Percentiles rank a stretch among this genome's conserved stretches.
phyloP scores from a whole-genome alignment of 2,329 filamentous ascomycete species.

The Bipolaris bicolor region DNA sequence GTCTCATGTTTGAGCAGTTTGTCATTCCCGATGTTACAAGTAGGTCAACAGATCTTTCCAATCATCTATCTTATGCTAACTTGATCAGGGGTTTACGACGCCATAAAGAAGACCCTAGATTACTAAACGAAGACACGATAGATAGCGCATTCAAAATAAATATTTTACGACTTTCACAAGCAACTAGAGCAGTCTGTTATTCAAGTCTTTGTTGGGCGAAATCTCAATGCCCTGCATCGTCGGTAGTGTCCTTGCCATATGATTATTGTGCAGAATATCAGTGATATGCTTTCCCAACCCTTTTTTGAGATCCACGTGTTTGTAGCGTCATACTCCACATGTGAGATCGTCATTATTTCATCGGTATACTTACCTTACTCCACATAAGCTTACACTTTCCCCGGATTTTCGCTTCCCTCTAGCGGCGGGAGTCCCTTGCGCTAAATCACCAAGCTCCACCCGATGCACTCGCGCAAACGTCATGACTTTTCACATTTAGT shows the following conservation, averaged over 20 bases:
- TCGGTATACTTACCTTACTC: neutral
- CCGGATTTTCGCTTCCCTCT: conserved; percentile 13
- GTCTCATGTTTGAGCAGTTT: conserved; percentile 73
- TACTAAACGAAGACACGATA: conserved; percentile 40
- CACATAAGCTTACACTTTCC: neutral
- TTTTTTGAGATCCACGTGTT: neutral
- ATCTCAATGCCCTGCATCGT: neutral
- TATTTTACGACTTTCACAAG: no score
- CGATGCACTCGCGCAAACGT: conserved; percentile 10
- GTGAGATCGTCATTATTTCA: neutral
- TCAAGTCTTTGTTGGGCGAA: neutral
- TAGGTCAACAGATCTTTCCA: conserved; percentile 60
- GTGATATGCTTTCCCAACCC: no score
- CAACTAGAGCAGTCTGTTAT: neutral
- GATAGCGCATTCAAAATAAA: neutral
- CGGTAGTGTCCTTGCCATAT: neutral
- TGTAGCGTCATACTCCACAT: neutral
- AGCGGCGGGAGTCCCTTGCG: conserved; percentile 22
- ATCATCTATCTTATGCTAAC: conserved; percentile 27
- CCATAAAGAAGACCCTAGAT: conserved; percentile 55
- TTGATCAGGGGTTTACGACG: conserved; percentile 54
- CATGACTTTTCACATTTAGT: conserved; percentile 12
- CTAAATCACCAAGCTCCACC: conserved; percentile 4
- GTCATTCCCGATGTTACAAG: conserved; percentile 83
- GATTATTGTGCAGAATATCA: no score